Percentiles rank a stretch among this genome's conserved stretches.
Conservation (phyloP, 225 moss, liverwort and hornwort species). For the Physcomitrellopsis africana region DNA sequence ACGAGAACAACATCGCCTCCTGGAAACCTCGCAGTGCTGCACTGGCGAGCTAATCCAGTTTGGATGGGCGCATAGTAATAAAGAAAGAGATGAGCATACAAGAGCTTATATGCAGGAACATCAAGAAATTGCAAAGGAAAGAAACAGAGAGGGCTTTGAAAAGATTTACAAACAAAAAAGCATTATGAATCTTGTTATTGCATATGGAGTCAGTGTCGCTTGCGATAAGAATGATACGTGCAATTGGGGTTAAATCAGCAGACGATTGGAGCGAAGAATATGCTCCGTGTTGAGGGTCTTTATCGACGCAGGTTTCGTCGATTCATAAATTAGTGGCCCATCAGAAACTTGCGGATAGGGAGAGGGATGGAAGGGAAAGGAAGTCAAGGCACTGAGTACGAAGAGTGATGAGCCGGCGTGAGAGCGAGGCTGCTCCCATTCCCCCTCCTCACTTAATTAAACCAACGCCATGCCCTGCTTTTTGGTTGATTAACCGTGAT, state of each 20-base stretch:
- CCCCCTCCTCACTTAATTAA: background rate
- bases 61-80: no score
- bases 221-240: constrained; percentile 23
- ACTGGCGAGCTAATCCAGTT: no score
- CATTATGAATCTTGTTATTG: no score
- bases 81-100: no score
- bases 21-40: no score
- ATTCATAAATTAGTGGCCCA: constrained; percentile 27
- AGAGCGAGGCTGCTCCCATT: background rate
- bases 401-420: constrained; percentile 8
- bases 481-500: constrained; percentile 39
- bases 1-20: no score
- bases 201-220: background rate
- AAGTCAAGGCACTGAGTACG: background rate
- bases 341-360: no score
- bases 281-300: constrained; percentile 23
- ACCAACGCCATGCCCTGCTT: background rate
- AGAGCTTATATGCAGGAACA: no score
- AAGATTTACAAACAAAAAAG: no score
- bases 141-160: no score
- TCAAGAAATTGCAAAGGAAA: no score
- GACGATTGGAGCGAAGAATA: constrained; percentile 18
- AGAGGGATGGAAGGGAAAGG: no score
- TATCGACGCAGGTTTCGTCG: constrained; percentile 15
- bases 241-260: constrained; percentile 18